phyloP scores from a whole-genome alignment of 192 early-diverging fungal species.

The Coemansia sp. region DNA sequence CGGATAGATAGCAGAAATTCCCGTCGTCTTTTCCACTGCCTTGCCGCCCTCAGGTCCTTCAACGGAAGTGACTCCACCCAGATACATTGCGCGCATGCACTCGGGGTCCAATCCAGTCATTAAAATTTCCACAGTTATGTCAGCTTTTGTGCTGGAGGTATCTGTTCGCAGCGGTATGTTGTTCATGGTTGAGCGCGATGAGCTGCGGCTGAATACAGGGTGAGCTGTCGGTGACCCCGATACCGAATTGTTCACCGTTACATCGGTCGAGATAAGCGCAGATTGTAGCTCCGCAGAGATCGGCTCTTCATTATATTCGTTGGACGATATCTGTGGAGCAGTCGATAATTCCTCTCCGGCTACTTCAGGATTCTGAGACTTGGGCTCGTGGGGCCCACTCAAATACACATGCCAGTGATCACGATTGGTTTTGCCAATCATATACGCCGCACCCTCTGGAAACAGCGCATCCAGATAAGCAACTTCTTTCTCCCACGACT shows the following conservation, averaged over 20 bases:
- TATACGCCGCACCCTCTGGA: slow-evolving; percentile 78
- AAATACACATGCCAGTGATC: slow-evolving; percentile 97
- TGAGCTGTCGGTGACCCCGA: slow-evolving; percentile 27
- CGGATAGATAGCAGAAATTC: slow-evolving; percentile 82
- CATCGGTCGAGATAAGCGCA: background rate
- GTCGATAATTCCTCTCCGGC: background rate
- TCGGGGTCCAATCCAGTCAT: slow-evolving; percentile 89
- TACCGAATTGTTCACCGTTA: slow-evolving; percentile 35
- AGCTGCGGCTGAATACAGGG: slow-evolving; percentile 36
- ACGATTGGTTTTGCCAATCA: slow-evolving; percentile 88
- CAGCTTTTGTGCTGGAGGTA: slow-evolving; percentile 20
- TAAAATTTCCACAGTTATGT: slow-evolving; percentile 93
- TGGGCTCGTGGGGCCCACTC: slow-evolving; percentile 61
- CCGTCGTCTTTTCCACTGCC: slow-evolving; percentile 72
- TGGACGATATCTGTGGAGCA: background rate
- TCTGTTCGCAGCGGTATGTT: slow-evolving; percentile 2
- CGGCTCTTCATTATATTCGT: too few species aligned
- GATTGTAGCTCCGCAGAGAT: background rate
- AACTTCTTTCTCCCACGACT: slow-evolving; percentile 90
- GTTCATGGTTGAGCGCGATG: slow-evolving; percentile 43
- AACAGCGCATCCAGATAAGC: slow-evolving; percentile 66
- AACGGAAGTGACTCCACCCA: slow-evolving; percentile 56
- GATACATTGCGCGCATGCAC: slow-evolving; percentile 78
- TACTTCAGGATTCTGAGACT: background rate
- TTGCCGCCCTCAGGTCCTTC: slow-evolving; percentile 63